Evolutionary conservation across 495 filamentous ascomycete genomes (phyloP).

Genomic region (Ramalina intermedia): DNA sequence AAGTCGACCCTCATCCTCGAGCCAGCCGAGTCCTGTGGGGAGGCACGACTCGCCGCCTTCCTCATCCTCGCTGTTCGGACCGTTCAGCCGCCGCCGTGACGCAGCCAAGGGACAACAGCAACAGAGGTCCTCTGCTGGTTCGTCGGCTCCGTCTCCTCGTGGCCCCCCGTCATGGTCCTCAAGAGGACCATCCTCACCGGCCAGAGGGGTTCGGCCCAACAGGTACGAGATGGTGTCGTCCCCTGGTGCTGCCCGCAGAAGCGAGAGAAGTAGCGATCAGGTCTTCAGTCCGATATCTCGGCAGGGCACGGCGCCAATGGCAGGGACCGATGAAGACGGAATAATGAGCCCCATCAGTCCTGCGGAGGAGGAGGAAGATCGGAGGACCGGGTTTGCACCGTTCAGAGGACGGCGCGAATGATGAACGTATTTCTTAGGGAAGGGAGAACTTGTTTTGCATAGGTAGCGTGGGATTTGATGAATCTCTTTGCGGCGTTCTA

Average conservation of each 20-base stretch:
- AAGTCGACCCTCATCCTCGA: not conserved
- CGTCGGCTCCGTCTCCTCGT: too few species aligned
- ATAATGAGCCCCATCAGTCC: slow-evolving; percentile 1
- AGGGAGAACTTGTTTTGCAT: too few species aligned
- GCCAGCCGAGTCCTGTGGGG: not conserved
- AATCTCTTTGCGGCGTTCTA: too few species aligned
- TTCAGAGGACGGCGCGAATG: too few species aligned
- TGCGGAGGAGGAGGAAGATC: not conserved
- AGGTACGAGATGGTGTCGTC: too few species aligned
- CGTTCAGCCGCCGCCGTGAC: not conserved
- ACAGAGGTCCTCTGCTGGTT: too few species aligned
- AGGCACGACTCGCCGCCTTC: not conserved
- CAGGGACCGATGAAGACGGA: not conserved
- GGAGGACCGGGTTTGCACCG: not conserved
- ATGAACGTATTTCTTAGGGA: too few species aligned
- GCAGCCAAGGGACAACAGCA: too few species aligned
- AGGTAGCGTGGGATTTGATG: too few species aligned
- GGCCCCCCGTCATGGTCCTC: too few species aligned
- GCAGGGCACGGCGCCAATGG: not conserved
- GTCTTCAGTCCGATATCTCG: slow-evolving; percentile 1
- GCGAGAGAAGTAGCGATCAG: not conserved
- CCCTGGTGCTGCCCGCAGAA: not conserved
- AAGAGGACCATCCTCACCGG: too few species aligned
- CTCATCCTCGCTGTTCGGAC: not conserved
- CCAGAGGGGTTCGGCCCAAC: too few species aligned